Conservation (phyloP, 2,329 filamentous ascomycete genomes). For the Cercospora zeae-maydis region DNA sequence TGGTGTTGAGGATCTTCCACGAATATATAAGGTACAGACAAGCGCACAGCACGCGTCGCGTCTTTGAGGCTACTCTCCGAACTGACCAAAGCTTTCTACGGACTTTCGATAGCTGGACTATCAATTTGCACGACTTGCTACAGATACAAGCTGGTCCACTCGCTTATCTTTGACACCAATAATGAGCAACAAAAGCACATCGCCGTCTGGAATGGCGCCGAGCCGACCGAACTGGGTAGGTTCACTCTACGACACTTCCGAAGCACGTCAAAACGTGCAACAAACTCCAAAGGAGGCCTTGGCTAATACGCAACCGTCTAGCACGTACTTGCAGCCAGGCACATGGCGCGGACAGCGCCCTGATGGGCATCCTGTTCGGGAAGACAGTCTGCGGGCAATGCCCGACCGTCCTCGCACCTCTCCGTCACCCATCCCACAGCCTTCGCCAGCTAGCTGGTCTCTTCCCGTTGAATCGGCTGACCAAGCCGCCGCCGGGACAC, state of each 20-base stretch:
- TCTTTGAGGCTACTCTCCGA: background rate
- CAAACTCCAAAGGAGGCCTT: background rate
- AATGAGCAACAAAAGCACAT: background rate
- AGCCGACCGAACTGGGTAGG: background rate
- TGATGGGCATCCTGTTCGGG: background rate
- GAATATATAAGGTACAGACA: background rate
- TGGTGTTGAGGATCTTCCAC: background rate
- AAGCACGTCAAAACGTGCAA: background rate
- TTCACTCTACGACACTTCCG: background rate
- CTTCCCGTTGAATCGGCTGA: background rate
- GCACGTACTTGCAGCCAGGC: background rate
- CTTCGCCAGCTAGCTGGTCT: background rate
- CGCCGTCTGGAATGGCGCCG: conserved; percentile 1
- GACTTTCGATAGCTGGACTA: conserved; percentile 9
- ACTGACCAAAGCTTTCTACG: background rate
- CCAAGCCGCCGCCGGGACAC: background rate
- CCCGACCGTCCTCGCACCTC: background rate
- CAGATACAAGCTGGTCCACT: background rate
- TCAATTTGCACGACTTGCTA: background rate
- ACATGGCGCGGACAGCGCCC: background rate
- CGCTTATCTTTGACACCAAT: background rate
- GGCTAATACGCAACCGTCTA: background rate
- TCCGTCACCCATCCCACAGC: background rate
- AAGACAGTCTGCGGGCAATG: background rate
- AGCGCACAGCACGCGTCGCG: background rate